Conservation (phyloP, 1,139 yeast genomes). For the Debaryomyces sp. region DNA sequence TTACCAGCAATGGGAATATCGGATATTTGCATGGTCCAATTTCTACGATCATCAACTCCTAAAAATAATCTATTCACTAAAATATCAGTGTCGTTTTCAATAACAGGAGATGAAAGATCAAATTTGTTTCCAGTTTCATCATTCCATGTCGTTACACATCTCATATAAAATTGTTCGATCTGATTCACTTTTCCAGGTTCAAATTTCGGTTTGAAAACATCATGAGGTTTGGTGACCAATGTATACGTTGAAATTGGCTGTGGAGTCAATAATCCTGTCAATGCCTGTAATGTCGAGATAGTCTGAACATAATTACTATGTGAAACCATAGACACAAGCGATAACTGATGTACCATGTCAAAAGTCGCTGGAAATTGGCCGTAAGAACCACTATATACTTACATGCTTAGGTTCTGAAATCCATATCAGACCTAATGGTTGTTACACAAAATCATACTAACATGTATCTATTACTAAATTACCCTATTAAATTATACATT, state of each 20-base stretch:
- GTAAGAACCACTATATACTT: not conserved
- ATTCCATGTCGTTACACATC: conserved; percentile 47
- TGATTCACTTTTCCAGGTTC: conserved; percentile 56
- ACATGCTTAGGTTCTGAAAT: not conserved
- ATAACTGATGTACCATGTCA: conserved; percentile 47
- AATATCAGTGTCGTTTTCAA: conserved; percentile 20
- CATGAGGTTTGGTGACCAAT: conserved; percentile 45
- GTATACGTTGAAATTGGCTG: conserved; percentile 47
- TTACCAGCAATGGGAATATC: conserved; percentile 92
- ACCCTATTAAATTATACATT: not conserved
- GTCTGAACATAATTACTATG: conserved; percentile 47
- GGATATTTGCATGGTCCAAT: conserved; percentile 69
- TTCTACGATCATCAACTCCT: conserved; percentile 31
- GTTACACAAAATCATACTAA: conserved; percentile 5
- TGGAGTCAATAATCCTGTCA: conserved; percentile 44
- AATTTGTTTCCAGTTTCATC: conserved; percentile 25
- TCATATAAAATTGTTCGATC: conserved; percentile 51
- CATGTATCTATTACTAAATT: not conserved
- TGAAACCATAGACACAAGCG: conserved; percentile 44
- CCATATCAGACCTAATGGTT: not conserved
- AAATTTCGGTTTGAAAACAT: conserved; percentile 47
- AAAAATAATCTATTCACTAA: conserved; percentile 34
- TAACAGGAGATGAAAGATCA: conserved; percentile 32
- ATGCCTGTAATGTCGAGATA: conserved; percentile 46
- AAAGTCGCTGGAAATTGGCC: not conserved